Conservation (phyloP, 352 stramenopile species). For the Phytophthora hibernalis region DNA sequence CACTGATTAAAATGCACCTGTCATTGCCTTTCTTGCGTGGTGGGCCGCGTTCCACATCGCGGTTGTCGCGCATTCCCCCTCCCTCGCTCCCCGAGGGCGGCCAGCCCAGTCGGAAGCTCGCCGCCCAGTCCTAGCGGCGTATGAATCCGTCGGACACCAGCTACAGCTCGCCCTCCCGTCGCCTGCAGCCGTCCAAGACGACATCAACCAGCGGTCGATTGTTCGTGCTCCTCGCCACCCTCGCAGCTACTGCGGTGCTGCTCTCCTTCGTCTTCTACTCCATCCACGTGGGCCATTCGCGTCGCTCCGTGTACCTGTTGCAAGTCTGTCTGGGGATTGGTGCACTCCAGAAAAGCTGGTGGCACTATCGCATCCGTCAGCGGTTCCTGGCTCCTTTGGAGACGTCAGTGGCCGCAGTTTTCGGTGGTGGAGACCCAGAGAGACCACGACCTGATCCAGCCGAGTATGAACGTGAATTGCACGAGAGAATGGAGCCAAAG, state of each 20-base stretch:
- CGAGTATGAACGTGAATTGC: constrained; percentile 33
- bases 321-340: constrained; percentile 50
- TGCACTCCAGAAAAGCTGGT: constrained; percentile 63
- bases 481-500: constrained; percentile 39
- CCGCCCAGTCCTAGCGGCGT: constrained; percentile 28
- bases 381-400: constrained; percentile 53
- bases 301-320: constrained; percentile 44
- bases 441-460: constrained; percentile 3
- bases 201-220: constrained; percentile 16
- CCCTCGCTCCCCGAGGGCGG: constrained; percentile 18
- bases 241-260: constrained; percentile 25
- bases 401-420: constrained; percentile 20
- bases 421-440: constrained; percentile 25
- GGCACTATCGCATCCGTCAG: constrained; percentile 68
- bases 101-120: constrained; percentile 30
- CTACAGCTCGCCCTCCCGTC: constrained; percentile 22
- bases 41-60: constrained; percentile 6
- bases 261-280: constrained; percentile 48
- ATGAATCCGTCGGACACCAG: constrained; percentile 26
- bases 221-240: constrained; percentile 25
- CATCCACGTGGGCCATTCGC: constrained; percentile 42
- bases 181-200: constrained; percentile 24
- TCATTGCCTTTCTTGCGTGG: constrained; percentile 9
- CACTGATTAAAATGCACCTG: constrained; percentile 31
- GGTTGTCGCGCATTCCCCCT: constrained; percentile 4